These are phyloP conservation scores for Lithospermum erythrorhizon DNA, from an alignment of 257 asterid species.

Conservation along the genomic window DNA sequence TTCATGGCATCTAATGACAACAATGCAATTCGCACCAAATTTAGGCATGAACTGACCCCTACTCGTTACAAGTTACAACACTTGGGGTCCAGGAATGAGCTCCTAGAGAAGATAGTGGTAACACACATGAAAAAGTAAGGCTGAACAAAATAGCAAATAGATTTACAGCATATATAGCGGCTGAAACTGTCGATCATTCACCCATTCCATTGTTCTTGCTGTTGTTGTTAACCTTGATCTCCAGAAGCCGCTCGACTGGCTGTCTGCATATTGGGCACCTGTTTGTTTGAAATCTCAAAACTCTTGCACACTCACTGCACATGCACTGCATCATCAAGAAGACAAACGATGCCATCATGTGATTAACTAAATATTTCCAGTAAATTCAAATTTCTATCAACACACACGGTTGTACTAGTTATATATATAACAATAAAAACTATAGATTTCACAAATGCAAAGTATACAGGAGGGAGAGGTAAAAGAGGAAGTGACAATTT, in stretches of 20 bases:
- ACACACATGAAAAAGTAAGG: background rate
- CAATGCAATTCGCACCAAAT: background rate
- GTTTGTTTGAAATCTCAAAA: constrained; percentile 73
- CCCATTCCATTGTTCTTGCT: constrained; percentile 30
- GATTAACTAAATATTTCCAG: background rate
- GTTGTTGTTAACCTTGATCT: constrained; percentile 39
- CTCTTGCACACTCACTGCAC: constrained; percentile 82
- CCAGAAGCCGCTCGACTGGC: constrained; percentile 76
- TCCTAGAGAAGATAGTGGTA: background rate
- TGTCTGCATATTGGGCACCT: constrained; percentile 91
- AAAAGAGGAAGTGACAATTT: too few species aligned
- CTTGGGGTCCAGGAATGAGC: background rate
- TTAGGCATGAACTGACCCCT: background rate
- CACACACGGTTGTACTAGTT: background rate
- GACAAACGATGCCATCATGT: background rate
- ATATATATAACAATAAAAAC: background rate
- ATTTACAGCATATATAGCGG: background rate
- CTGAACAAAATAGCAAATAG: background rate
- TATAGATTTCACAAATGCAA: too few species aligned
- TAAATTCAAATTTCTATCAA: background rate
- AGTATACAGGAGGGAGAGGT: too few species aligned
- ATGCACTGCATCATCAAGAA: constrained; percentile 1
- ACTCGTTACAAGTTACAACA: background rate
- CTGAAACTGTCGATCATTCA: constrained; percentile 18
- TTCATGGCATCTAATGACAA: background rate